phyloP scores from a whole-genome alignment of 805 yeast species.

The Komagataella ulmi region DNA sequence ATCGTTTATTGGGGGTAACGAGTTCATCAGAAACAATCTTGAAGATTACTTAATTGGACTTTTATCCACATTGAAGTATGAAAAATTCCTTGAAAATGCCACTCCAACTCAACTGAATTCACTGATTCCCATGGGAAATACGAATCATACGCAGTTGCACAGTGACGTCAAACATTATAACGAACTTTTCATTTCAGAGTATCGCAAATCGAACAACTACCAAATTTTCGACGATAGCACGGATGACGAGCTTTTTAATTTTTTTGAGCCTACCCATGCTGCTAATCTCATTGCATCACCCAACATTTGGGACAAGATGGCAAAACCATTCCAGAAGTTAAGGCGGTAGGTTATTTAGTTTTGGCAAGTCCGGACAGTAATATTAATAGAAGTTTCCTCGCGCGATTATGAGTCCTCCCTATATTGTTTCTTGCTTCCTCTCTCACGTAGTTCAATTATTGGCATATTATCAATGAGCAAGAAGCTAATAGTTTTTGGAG shows the following conservation, averaged over 20 bases:
- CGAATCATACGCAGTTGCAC: conserved; percentile 10
- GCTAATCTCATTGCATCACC: conserved; percentile 4
- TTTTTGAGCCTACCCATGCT: conserved; percentile 20
- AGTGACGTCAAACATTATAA: conserved; percentile 29
- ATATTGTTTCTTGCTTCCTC: not conserved
- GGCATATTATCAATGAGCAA: not conserved
- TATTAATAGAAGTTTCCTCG: not conserved
- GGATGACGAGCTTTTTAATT: conserved; percentile 52
- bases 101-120: conserved; percentile 22
- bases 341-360: not conserved
- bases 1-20: conserved; percentile 61
- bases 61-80: conserved; percentile 58
- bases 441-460: not conserved
- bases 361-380: not conserved
- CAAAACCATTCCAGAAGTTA: not conserved
- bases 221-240: conserved; percentile 39
- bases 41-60: conserved; percentile 82
- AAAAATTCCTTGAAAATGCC: conserved; percentile 32
- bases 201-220: conserved; percentile 45
- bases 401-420: not conserved
- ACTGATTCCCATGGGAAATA: conserved; percentile 1
- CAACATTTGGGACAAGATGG: not conserved
- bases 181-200: conserved; percentile 29
- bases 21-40: conserved; percentile 73
- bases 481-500: conserved; percentile 60